Conservation (phyloP, 2,329 filamentous ascomycete genomes). For the Macroventuria anomochaeta region DNA sequence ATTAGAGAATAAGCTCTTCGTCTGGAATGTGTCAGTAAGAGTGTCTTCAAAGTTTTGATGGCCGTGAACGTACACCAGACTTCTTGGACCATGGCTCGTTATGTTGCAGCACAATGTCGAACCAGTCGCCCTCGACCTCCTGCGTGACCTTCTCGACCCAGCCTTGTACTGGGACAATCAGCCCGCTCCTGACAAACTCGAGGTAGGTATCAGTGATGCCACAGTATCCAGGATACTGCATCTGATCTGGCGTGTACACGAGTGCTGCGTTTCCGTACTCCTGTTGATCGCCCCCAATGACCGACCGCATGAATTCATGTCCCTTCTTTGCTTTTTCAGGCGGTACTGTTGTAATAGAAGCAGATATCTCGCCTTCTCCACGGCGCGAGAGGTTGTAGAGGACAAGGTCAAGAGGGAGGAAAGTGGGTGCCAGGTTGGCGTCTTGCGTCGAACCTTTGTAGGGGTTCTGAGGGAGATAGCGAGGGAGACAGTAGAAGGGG, state of each 20-base stretch:
- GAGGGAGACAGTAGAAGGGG: constrained; percentile 75
- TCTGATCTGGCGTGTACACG: constrained; percentile 50
- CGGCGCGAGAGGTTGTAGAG: constrained; percentile 74
- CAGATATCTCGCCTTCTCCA: constrained; percentile 62
- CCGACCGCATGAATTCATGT: constrained; percentile 56
- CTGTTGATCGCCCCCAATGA: constrained; percentile 56
- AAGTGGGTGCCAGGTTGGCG: constrained; percentile 59
- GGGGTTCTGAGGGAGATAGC: constrained; percentile 49
- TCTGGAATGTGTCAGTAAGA: constrained; percentile 17
- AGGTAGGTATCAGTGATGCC: constrained; percentile 75
- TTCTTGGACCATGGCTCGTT: constrained; percentile 23
- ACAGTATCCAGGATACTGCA: constrained; percentile 66
- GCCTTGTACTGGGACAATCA: constrained; percentile 51
- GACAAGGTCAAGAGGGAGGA: constrained; percentile 74
- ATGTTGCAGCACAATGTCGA: constrained; percentile 19
- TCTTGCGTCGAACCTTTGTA: constrained; percentile 25
- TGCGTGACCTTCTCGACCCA: constrained; percentile 39
- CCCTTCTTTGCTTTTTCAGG: constrained; percentile 62
- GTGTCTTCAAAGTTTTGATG: neutral
- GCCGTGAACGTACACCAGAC: neutral
- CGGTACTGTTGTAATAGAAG: constrained; percentile 70
- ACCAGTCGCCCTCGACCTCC: neutral
- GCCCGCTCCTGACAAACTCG: constrained; percentile 73
- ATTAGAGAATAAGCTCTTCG: constrained; percentile 14
- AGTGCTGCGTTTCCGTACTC: constrained; percentile 48